Base-by-base conservation (phyloP, 192 early-diverging fungal species). In the Pilaira anomala region DNA sequence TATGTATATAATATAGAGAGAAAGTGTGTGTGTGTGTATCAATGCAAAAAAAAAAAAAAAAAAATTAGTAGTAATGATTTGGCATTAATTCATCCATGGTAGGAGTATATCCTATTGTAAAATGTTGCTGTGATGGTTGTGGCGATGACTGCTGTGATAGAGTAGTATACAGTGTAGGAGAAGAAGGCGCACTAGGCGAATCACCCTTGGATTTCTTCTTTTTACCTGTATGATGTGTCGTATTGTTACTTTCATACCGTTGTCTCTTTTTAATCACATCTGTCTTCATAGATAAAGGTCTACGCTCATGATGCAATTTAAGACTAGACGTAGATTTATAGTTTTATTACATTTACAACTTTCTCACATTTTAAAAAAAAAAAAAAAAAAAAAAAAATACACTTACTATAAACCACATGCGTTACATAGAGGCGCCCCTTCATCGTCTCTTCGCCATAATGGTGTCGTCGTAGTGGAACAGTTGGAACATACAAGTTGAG, bases 381-480 rank as follows among this genome's bases (percentile, higher is more conserved):
- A 40, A 8, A 12, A 40, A 40, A 5, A 40, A 12, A 12, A 40
- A 8, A 12, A 12, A 12, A 12, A 40, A 40, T 8, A 12, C 7
- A 72, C 60, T 50, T 74, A 81, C 59, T 79, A 82, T 48, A 82
- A 60, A 6, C 80, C 80, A 55, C 80, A 82, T 16, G 80, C 80
- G 44, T 82, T 83, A 59, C 81, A 83, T 2, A 83, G 57, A 16
- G 78, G 78, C n/a, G 72, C 75, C 13, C 81, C 81, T 16, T 74
- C 73, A 53, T 83, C 79, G 26, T 83, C 81, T 33, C 93, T 78
- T 29, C 97, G 83, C 97, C 97, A 98, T 24, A 98, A 78, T 2
- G 94, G 88, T 16, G 97, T 98, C 25, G 88, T 87, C 4, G 89
- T 95, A 2, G 87, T 88, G 28, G 79, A 74, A 62, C 89, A 91